These are phyloP conservation scores for Achaetomium macrosporum DNA, from an alignment of 2,329 filamentous ascomycete genomes.

Conservation along the genomic window DNA sequence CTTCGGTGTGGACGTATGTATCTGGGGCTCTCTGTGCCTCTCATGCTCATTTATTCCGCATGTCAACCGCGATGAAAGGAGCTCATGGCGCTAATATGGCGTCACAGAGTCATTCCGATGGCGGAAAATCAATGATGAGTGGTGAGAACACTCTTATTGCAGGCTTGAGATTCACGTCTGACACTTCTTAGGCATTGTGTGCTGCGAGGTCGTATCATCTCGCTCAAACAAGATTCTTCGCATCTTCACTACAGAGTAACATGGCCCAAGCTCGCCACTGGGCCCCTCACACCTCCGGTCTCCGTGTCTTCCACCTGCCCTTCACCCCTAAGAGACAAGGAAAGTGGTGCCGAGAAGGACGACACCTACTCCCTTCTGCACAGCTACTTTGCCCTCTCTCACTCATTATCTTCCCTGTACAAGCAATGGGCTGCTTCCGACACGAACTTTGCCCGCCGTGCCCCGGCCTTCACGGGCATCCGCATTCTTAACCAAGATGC, in stretches of 20 bases:
- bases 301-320: constrained; percentile 31
- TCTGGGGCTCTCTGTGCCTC: neutral
- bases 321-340: constrained; percentile 24
- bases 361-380: constrained; percentile 68
- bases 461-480: constrained; percentile 81
- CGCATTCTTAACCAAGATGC: constrained; percentile 90
- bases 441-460: constrained; percentile 81
- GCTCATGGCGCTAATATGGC: neutral
- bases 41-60: too few species aligned
- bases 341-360: constrained; percentile 39
- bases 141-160: constrained; percentile 42
- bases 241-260: constrained; percentile 75
- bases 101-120: constrained; percentile 78
- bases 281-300: constrained; percentile 27
- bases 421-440: constrained; percentile 81
- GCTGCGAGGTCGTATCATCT: constrained; percentile 77
- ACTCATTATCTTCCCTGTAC: constrained; percentile 74
- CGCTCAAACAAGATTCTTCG: constrained; percentile 72
- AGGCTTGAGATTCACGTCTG: neutral
- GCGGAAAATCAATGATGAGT: constrained; percentile 79
- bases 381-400: constrained; percentile 80
- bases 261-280: constrained; percentile 39
- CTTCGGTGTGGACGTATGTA: constrained; percentile 69
- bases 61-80: too few species aligned
- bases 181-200: constrained; percentile 61